Evolutionary conservation across 495 filamentous ascomycete genomes (phyloP).

Genomic region (Pseudomonodictys pantanalensis): DNA sequence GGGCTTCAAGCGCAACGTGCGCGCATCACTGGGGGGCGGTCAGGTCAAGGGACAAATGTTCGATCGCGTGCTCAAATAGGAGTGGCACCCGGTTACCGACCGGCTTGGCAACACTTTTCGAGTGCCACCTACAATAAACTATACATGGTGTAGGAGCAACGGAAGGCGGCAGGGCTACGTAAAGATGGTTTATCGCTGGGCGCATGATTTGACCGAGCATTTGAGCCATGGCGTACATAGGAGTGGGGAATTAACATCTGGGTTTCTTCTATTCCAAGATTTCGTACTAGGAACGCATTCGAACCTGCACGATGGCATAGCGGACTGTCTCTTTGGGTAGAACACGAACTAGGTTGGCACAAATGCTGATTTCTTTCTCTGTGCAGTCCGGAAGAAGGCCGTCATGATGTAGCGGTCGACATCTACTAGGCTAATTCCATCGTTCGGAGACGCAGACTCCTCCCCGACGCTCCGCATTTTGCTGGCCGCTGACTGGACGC

Average conservation of each 20-base stretch:
- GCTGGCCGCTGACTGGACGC: neutral
- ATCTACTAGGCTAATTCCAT: neutral
- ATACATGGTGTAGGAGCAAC: too few species aligned
- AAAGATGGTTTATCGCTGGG: neutral
- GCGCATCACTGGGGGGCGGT: constrained; percentile 76
- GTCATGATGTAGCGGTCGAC: neutral
- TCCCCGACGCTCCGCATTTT: neutral
- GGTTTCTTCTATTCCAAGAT: neutral
- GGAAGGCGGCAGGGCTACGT: too few species aligned
- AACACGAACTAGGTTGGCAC: neutral
- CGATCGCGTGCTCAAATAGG: constrained; percentile 68
- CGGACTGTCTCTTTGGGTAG: neutral
- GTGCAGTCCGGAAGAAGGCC: neutral
- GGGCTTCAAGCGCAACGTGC: constrained; percentile 86
- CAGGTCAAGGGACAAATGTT: constrained; percentile 67
- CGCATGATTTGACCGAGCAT: constrained; percentile 19
- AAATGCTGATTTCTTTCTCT: neutral
- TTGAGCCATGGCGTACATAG: constrained; percentile 20
- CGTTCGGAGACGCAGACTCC: neutral
- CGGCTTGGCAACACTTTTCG: too few species aligned
- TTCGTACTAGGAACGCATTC: neutral
- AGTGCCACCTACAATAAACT: too few species aligned
- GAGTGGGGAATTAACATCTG: constrained; percentile 19
- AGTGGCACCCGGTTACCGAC: neutral
- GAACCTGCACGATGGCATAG: constrained; percentile 2